phyloP scores from a whole-genome alignment of 2,329 filamentous ascomycete genomes.

The Sclerotinia subarctica region DNA sequence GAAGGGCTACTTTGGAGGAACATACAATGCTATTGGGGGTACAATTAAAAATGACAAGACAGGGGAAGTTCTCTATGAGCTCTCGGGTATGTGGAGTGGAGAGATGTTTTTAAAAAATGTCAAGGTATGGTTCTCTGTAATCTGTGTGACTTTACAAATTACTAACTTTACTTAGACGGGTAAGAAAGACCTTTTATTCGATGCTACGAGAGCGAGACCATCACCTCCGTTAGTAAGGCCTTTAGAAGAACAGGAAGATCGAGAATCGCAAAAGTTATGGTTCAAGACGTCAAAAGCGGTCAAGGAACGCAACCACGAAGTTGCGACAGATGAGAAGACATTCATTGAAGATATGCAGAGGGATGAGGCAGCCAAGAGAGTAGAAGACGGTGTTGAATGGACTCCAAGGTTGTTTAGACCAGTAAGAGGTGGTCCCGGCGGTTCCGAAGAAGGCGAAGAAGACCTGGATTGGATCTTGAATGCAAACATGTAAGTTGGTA shows the following conservation, averaged over 20 bases:
- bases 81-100: conserved; percentile 89
- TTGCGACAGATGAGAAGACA: conserved; percentile 94
- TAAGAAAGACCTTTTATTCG: conserved; percentile 85
- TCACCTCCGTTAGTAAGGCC: conserved; percentile 71
- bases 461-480: conserved; percentile 95
- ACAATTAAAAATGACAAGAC: conserved; percentile 84
- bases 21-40: conserved; percentile 93
- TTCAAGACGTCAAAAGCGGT: conserved; percentile 76
- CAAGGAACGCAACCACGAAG: conserved; percentile 77
- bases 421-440: conserved; percentile 67
- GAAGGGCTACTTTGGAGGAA: conserved; percentile 94
- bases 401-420: conserved; percentile 78
- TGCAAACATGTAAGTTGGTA: conserved; percentile 67
- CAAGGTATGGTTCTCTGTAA: conserved; percentile 50
- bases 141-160: background rate
- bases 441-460: conserved; percentile 76
- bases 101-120: conserved; percentile 91
- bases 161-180: conserved; percentile 61
- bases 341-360: conserved; percentile 90
- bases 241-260: conserved; percentile 79
- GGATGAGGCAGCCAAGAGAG: conserved; percentile 77
- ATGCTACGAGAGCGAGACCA: conserved; percentile 75
- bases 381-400: conserved; percentile 81
- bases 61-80: conserved; percentile 82
- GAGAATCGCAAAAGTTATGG: conserved; percentile 91